phyloP scores from a whole-genome alignment of 345 rosid genomes.

The Erysimum cheiranthoides region DNA sequence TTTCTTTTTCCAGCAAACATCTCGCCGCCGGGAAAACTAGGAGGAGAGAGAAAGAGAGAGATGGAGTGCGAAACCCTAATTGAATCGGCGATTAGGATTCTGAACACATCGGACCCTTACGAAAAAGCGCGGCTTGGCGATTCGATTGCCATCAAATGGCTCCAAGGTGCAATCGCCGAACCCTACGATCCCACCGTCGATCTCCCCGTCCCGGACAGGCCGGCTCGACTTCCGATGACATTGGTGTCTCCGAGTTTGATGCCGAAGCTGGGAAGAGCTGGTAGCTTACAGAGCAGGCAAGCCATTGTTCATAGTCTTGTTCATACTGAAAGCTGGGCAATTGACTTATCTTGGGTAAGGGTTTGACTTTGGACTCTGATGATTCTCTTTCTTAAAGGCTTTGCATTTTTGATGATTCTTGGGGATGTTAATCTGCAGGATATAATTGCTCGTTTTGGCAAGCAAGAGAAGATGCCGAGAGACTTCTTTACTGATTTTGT shows the following conservation, averaged over 20 bases:
- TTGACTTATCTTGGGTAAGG: slow-evolving; percentile 77
- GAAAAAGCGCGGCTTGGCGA: slow-evolving; percentile 85
- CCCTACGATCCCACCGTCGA: slow-evolving; percentile 59
- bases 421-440: slow-evolving; percentile 52
- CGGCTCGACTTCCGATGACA: slow-evolving; percentile 77
- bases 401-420: neutral
- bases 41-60: slow-evolving; percentile 11
- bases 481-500: slow-evolving; percentile 90
- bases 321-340: slow-evolving; percentile 93
- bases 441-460: slow-evolving; percentile 90
- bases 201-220: slow-evolving; percentile 71
- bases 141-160: slow-evolving; percentile 75
- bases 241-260: slow-evolving; percentile 83
- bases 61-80: slow-evolving; percentile 63
- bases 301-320: slow-evolving; percentile 91
- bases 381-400: neutral
- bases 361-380: neutral
- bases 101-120: slow-evolving; percentile 78
- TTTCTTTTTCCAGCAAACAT: neutral
- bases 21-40: slow-evolving; percentile 28
- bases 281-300: slow-evolving; percentile 91
- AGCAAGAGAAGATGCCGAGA: slow-evolving; percentile 91
- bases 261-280: slow-evolving; percentile 96
- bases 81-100: slow-evolving; percentile 72
- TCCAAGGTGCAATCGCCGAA: slow-evolving; percentile 62